A percentile compares a stretch with the other conserved stretches of the same genome.
These are phyloP conservation scores for Calonectria leucothoes DNA, from an alignment of 2,329 filamentous ascomycete species.

Conservation along the genomic window DNA sequence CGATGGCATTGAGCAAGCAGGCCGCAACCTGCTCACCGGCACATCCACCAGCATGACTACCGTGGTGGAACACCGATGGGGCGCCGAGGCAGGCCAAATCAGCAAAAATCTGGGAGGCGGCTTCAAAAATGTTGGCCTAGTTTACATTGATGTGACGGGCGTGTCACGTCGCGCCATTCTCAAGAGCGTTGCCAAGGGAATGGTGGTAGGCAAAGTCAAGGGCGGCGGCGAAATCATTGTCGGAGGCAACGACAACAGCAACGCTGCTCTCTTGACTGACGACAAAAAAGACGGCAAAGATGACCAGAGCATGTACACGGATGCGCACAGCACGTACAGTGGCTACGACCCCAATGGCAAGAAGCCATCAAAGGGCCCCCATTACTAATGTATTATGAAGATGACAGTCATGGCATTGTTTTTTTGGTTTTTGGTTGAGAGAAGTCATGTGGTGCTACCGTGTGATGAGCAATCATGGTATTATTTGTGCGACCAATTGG, in stretches of 20 bases:
- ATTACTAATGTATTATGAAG: conserved; percentile 25
- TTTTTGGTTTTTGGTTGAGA: conserved; percentile 13
- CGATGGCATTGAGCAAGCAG: conserved; percentile 91
- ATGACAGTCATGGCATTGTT: conserved; percentile 16
- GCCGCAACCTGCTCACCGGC: conserved; percentile 79
- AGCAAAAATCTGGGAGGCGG: conserved; percentile 82
- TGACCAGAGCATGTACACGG: conserved; percentile 41
- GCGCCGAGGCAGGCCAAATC: conserved; percentile 83
- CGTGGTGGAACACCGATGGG: conserved; percentile 91
- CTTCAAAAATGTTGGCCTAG: conserved; percentile 94
- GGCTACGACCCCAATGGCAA: conserved; percentile 47
- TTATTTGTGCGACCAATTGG: neutral
- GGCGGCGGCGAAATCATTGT: conserved; percentile 80
- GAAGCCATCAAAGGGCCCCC: conserved; percentile 41
- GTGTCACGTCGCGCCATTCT: conserved; percentile 90
- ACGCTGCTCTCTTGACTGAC: conserved; percentile 53
- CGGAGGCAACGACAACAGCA: conserved; percentile 67
- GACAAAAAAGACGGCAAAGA: conserved; percentile 40
- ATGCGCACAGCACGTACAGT: conserved; percentile 41
- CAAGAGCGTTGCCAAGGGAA: conserved; percentile 96
- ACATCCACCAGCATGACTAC: conserved; percentile 83
- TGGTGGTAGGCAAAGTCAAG: conserved; percentile 86
- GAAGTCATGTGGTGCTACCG: neutral
- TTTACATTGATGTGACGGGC: conserved; percentile 96
- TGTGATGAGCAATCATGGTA: neutral